These are phyloP conservation scores for Fagopyrum homotropicum DNA, from an alignment of 148 eudicot species.

Conservation along the genomic window DNA sequence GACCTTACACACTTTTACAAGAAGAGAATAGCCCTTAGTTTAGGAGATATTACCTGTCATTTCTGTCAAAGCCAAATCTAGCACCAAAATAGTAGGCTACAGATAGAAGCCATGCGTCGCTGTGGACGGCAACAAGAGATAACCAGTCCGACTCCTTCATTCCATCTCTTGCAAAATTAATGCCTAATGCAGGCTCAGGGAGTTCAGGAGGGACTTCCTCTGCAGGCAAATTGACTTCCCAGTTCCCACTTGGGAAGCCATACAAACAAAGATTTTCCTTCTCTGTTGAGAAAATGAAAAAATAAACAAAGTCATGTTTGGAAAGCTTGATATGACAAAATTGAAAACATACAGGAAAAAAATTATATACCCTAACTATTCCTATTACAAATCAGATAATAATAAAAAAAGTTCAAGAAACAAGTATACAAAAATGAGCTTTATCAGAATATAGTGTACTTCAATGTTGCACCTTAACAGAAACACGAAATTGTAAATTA, in stretches of 20 bases:
- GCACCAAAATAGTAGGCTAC: slow-evolving; percentile 35
- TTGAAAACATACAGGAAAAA: neutral
- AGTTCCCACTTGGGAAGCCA: slow-evolving; percentile 28
- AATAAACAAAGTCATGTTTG: neutral
- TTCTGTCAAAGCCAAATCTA: slow-evolving; percentile 30
- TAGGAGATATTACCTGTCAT: slow-evolving; percentile 23
- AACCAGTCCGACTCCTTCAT: slow-evolving; percentile 32
- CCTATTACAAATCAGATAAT: neutral
- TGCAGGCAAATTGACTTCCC: slow-evolving; percentile 33
- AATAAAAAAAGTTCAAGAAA: neutral
- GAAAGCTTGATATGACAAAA: neutral
- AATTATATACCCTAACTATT: neutral
- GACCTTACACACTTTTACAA: neutral
- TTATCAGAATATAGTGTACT: neutral
- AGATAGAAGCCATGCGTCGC: slow-evolving; percentile 32
- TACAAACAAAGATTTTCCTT: slow-evolving; percentile 27
- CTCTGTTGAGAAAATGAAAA: slow-evolving; percentile 16
- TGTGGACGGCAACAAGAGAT: slow-evolving; percentile 31
- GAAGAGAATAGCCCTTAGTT: neutral
- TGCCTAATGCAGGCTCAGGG: slow-evolving; percentile 34
- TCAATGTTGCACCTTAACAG: too few relatives aligned
- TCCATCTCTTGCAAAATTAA: slow-evolving; percentile 33
- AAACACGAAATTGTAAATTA: too few relatives aligned
- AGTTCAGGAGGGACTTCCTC: slow-evolving; percentile 37
- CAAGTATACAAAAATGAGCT: neutral